These are phyloP conservation scores for Fusarium sarcochroum DNA, from an alignment of 2,329 filamentous ascomycete genomes.

Conservation along the genomic window DNA sequence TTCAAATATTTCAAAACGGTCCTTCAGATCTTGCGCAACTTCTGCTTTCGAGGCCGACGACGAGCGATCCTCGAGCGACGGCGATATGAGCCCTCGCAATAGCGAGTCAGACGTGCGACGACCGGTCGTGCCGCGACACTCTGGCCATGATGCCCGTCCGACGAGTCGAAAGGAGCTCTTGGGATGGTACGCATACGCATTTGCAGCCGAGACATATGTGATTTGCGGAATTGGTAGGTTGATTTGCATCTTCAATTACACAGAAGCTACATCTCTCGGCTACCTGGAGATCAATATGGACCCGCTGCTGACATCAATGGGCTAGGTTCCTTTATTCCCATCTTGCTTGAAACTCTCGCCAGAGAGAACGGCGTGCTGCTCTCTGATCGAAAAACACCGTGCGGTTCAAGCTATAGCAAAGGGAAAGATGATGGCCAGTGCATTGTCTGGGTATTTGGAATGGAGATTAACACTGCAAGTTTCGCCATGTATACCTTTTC, in stretches of 20 bases:
- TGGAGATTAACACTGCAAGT: constrained; percentile 93
- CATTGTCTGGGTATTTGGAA: constrained; percentile 83
- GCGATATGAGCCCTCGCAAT: constrained; percentile 54
- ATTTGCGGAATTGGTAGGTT: constrained; percentile 81
- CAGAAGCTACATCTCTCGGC: constrained; percentile 1
- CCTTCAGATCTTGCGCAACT: constrained; percentile 68
- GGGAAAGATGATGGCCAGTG: constrained; percentile 75
- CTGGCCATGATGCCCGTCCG: constrained; percentile 87
- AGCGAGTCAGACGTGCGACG: constrained; percentile 56
- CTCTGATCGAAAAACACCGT: constrained; percentile 81
- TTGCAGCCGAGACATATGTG: constrained; percentile 96
- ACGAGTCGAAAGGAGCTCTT: constrained; percentile 89
- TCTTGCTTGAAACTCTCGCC: constrained; percentile 92
- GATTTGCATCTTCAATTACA: background rate
- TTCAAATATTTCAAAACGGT: constrained; percentile 68
- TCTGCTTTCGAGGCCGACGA: constrained; percentile 79
- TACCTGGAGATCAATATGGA: constrained; percentile 1
- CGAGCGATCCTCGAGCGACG: constrained; percentile 68
- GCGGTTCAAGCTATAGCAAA: constrained; percentile 74
- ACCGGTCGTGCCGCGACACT: constrained; percentile 69
- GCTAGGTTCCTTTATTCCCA: constrained; percentile 92
- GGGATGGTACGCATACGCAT: constrained; percentile 97
- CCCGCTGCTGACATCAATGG: constrained; percentile 14
- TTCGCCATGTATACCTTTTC: constrained; percentile 99
- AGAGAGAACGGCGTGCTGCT: constrained; percentile 91